phyloP scores from a whole-genome alignment of 352 stramenopile genomes.

The Globisporangium echinulatum region DNA sequence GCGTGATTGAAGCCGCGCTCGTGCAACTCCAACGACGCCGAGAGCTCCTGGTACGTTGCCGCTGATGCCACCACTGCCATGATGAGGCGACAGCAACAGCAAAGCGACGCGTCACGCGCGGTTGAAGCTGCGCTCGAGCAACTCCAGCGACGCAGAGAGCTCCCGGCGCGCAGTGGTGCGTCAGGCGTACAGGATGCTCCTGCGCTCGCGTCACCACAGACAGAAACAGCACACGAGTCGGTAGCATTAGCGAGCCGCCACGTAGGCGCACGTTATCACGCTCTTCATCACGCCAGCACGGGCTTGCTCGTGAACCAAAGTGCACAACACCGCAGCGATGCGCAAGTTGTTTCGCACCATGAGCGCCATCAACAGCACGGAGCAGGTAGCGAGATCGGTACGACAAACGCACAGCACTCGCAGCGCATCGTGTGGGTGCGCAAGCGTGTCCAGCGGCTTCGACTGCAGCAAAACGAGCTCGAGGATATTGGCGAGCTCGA shows the following conservation, averaged over 20 bases:
- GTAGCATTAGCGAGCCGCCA: background rate
- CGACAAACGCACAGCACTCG: background rate
- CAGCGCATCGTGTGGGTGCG: slow-evolving; percentile 18
- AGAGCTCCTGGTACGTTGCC: slow-evolving; percentile 12
- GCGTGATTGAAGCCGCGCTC: slow-evolving; percentile 8
- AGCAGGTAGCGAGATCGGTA: background rate
- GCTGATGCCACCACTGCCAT: too few relatives aligned
- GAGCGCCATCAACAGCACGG: background rate
- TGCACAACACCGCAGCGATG: background rate
- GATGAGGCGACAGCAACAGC: too few relatives aligned
- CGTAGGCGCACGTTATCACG: background rate
- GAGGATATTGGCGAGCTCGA: slow-evolving; percentile 18
- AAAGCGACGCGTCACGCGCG: too few relatives aligned
- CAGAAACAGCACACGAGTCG: background rate
- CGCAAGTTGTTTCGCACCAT: background rate
- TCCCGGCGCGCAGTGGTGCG: too few relatives aligned
- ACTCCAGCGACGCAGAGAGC: too few relatives aligned
- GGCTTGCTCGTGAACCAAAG: background rate
- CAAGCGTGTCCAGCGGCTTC: slow-evolving; percentile 12
- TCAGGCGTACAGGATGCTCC: too few relatives aligned
- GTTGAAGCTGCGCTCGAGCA: too few relatives aligned
- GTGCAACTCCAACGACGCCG: slow-evolving; percentile 16
- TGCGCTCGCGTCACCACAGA: slow-evolving; percentile 1
- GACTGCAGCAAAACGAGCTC: background rate
- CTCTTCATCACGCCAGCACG: slow-evolving; percentile 6